A percentile compares a stretch with the other conserved stretches of the same genome.
Evolutionary conservation across 371 early-diverging fungal genomes (phyloP).

Genomic region (Dentiscutata heterogama): DNA sequence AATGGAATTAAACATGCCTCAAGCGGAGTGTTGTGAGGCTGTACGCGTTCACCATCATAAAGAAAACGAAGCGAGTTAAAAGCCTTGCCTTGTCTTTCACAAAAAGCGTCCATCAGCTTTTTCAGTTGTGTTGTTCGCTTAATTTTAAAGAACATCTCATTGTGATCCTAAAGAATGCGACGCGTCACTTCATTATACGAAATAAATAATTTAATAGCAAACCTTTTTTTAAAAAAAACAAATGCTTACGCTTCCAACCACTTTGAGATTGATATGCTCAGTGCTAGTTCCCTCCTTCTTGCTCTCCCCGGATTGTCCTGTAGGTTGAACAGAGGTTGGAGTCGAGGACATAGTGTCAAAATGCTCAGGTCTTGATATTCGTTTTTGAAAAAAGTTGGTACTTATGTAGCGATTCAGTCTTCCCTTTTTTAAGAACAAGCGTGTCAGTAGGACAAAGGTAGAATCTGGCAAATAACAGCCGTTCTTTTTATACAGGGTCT

Average conservation of each 20-base stretch:
- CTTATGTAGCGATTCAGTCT: no score
- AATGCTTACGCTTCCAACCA: slow-evolving; percentile 81
- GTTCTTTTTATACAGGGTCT: no score
- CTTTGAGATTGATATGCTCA: slow-evolving; percentile 92
- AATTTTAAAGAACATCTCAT: slow-evolving; percentile 93
- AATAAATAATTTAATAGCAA: background rate
- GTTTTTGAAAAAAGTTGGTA: no score
- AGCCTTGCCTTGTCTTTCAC: slow-evolving; percentile 83
- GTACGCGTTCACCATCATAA: slow-evolving; percentile 88
- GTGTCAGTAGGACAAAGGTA: no score
- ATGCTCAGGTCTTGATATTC: no score
- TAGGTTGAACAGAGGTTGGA: no score
- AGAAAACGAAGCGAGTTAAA: slow-evolving; percentile 84
- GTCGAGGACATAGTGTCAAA: no score
- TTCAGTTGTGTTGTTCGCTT: slow-evolving; percentile 89
- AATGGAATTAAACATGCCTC: slow-evolving; percentile 61
- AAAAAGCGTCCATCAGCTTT: slow-evolving; percentile 94
- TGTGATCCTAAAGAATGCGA: slow-evolving; percentile 65
- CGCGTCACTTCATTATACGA: slow-evolving; percentile 42
- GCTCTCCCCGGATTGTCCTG: no score
- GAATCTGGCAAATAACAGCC: no score
- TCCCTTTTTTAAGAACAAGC: no score
- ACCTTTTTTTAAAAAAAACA: slow-evolving; percentile 40
- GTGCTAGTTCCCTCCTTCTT: background rate
- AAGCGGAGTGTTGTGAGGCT: slow-evolving; percentile 82